Evolutionary conservation across 1,284 basidiomycete genomes (phyloP), one percentile per base, ranked within the genome.

Genomic region (Cryptococcus sp.): DNA sequence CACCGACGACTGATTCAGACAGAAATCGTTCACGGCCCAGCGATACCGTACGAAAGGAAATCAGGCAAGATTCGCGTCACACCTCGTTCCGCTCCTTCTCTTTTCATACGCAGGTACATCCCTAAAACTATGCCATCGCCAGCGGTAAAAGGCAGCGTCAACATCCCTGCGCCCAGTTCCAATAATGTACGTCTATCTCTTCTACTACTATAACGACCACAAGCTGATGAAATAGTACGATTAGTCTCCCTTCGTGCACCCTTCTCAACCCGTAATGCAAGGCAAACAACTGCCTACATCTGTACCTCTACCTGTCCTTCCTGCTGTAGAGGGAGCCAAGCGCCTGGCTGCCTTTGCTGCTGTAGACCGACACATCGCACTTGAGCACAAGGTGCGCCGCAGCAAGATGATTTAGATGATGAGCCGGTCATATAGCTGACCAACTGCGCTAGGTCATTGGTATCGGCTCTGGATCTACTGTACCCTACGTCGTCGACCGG

Each of bases 401-500:
- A 20, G 15, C 29, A 22, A 16, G 19, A 29, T 34, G 46, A 38
- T 20, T 22, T 16, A 6, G 11, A 25, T 20, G 17, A 17, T 13
- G 15, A n/a, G 37, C 26, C 10, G 23, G 37, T 40, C 49, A 16
- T 40, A 19, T 29, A 41, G 20, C 45, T 41, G 41, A 52, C 51
- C 8, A 34, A 15, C 15, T 13, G 29, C 17, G 20, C 7, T 62
- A 93, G 91, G 82, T 93, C 57, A 91, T 95, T 62, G 93, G 92
- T 26, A 90, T 96, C 67, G 93, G 93, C 50, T 93, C 88, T 60
- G 91, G 95, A 34, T 96, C 93, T 1, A 99, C 96, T 0, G 95
- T 99, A 0, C 94, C 94, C 1, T 99, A 96, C 74, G 94, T 97
- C 54, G 93, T 99, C 39, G 94, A 99, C 70, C 84, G 94, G 43